phyloP scores from a whole-genome alignment of 148 eudicot genomes.

The Silene latifolia region DNA sequence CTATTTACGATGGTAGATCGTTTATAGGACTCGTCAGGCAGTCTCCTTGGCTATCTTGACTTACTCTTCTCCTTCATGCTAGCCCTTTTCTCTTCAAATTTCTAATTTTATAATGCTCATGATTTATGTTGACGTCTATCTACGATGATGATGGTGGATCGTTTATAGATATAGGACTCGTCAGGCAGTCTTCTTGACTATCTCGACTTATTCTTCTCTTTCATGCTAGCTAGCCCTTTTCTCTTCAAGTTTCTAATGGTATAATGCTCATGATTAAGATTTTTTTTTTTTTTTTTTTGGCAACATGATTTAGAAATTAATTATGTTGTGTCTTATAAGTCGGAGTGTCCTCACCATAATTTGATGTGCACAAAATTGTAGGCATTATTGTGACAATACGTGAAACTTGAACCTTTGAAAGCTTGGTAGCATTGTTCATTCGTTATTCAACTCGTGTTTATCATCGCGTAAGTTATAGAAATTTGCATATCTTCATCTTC shows the following conservation, averaged over 20 bases:
- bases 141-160: not conserved
- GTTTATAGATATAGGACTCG: not conserved
- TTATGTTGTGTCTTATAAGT: no score
- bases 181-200: no score
- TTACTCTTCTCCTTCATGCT: slow-evolving; percentile 34
- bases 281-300: no score
- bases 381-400: no score
- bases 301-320: not conserved
- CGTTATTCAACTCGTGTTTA: not conserved
- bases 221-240: not conserved
- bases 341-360: no score
- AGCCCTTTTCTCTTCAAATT: slow-evolving; percentile 18
- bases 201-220: no score
- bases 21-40: slow-evolving; percentile 22
- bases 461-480: no score
- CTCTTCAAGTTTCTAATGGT: not conserved
- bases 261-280: not conserved
- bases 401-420: no score
- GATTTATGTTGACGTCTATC: not conserved
- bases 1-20: not conserved
- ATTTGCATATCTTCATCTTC: no score
- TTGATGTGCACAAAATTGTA: no score
- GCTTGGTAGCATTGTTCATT: not conserved
- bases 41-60: slow-evolving; percentile 36
- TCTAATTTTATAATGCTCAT: no score